Evolutionary conservation across 2,329 filamentous ascomycete genomes (phyloP), one percentile per base, ranked within the genome.

Genomic region (Colletotrichum australisinense): DNA sequence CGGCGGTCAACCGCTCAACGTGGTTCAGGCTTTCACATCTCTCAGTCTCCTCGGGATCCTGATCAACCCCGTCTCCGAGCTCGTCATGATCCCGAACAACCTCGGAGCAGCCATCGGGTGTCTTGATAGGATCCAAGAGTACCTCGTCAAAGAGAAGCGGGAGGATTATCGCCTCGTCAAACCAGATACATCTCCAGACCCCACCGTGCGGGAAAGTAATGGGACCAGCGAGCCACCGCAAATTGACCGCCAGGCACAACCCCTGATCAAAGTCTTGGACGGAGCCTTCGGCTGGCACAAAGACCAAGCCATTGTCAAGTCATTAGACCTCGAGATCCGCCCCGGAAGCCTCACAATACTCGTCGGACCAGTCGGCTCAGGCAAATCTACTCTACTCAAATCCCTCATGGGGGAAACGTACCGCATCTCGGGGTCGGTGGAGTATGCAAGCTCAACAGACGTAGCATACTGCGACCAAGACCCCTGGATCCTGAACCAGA

Each of bases 361-460:
- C 1, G 11, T 69, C 1, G 69, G 69, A 2, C 52, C 69, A 19
- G 71, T 84, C 0, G 83, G 82, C 1, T 80, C 77, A 19, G 83
- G 83, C 3, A 85, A 84, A 68, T 80, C 79, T 3, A 80, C 81
- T 1, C 69, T 83, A 0, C 67, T 83, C 28, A 78, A 81, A 53
- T 75, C 79, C 12, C 66, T 84, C 0, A 78, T 82, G 0, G 79
- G 80, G 5, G 80, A 81, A 65, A 75, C 76, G 19, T 38, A 60
- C n/a, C 24, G 56, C 72, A 14, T 57, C 53, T 16, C 68, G 56
- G 46, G 70, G 65, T 22, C 67, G 12, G 66, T 78, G 4, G 16
- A 73, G 1, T 60, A 76, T 12, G 57, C 75, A 26, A 24, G 69
- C 59, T 4, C 74, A 12, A 11, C 72, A 63, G 46, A 76, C 7